Conservation (phyloP, 2,329 filamentous ascomycete genomes). For the Fusarium tanahbumbuense region DNA sequence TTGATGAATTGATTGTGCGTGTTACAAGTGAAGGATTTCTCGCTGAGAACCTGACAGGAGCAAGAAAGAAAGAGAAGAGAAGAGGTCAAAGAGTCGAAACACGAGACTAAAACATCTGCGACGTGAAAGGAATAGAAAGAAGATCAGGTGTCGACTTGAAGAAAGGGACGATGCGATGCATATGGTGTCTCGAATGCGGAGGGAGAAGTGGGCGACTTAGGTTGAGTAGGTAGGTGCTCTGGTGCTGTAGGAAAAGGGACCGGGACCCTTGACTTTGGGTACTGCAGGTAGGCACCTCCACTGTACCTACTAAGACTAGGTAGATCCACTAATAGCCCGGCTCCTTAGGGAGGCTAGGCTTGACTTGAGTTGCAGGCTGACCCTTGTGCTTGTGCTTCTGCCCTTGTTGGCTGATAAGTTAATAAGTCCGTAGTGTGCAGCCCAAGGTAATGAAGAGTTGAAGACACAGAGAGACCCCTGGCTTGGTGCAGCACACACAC, state of each 20-base stretch:
- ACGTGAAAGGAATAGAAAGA: conserved; percentile 42
- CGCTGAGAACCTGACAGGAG: background rate
- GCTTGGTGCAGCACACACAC: conserved; percentile 20
- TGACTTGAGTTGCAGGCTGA: conserved; percentile 31
- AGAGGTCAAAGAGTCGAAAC: conserved; percentile 26
- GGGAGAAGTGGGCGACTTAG: conserved; percentile 40
- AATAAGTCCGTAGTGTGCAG: conserved; percentile 3
- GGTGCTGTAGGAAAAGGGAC: conserved; percentile 33
- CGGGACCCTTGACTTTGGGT: conserved; percentile 12
- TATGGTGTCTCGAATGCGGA: conserved; percentile 51
- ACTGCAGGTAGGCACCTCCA: background rate
- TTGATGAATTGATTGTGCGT: background rate
- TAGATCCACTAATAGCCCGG: background rate
- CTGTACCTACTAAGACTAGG: background rate
- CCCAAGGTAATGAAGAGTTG: background rate
- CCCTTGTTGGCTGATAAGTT: conserved; percentile 30
- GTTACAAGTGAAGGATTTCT: background rate
- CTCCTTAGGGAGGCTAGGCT: conserved; percentile 24
- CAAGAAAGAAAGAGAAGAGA: background rate
- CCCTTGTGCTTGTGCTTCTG: conserved; percentile 30
- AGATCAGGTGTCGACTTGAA: conserved; percentile 40
- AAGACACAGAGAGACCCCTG: background rate
- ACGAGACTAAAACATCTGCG: conserved; percentile 35
- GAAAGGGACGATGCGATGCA: conserved; percentile 48
- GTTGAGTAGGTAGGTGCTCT: conserved; percentile 2